These are phyloP conservation scores for Peronospora belbahrii DNA, from an alignment of 352 stramenopile genomes.

Conservation along the genomic window DNA sequence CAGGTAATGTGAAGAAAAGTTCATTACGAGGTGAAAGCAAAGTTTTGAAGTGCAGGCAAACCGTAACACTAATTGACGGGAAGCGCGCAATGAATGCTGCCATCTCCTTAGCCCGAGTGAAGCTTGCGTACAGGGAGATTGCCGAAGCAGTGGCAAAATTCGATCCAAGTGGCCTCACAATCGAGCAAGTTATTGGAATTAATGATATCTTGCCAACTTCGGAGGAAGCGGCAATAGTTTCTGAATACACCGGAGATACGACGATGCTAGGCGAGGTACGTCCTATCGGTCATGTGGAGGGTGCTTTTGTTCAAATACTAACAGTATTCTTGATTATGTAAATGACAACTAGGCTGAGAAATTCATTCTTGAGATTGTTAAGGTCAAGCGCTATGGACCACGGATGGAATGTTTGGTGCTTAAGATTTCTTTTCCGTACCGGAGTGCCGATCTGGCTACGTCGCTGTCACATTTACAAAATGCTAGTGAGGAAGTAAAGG, in stretches of 20 bases:
- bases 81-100: slow-evolving; percentile 97
- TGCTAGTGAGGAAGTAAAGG: slow-evolving; percentile 91
- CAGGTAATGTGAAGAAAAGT: slow-evolving; percentile 43
- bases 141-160: slow-evolving; percentile 64
- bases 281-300: background rate
- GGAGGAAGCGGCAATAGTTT: slow-evolving; percentile 86
- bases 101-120: slow-evolving; percentile 93
- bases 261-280: slow-evolving; percentile 58
- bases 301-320: background rate
- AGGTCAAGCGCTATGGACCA: slow-evolving; percentile 56
- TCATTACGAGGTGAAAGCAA: slow-evolving; percentile 23
- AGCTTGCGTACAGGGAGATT: slow-evolving; percentile 88
- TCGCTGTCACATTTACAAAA: slow-evolving; percentile 81
- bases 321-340: slow-evolving; percentile 5
- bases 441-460: slow-evolving; percentile 71
- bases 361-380: slow-evolving; percentile 84
- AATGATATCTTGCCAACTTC: slow-evolving; percentile 91
- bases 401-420: slow-evolving; percentile 80
- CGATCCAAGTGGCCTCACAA: slow-evolving; percentile 46
- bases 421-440: slow-evolving; percentile 62
- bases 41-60: slow-evolving; percentile 61
- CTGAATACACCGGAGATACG: slow-evolving; percentile 67
- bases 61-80: slow-evolving; percentile 89
- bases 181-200: slow-evolving; percentile 82
- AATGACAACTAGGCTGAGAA: slow-evolving; percentile 50